Evolutionary conservation across 2,329 filamentous ascomycete species (phyloP).

Genomic region (Pyricularia sp.): DNA sequence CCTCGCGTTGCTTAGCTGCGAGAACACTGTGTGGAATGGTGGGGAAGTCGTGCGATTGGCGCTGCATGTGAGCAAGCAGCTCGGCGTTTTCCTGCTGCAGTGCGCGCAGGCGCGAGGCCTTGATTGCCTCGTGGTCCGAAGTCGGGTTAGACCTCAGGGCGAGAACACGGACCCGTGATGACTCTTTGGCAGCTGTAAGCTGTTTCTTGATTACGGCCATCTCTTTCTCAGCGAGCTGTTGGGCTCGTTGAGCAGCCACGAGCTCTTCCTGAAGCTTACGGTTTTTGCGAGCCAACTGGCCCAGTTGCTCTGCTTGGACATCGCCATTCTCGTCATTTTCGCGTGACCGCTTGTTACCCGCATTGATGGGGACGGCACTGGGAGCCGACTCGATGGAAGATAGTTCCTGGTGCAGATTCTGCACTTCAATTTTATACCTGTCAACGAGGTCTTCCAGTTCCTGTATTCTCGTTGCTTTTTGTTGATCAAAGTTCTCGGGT

Average conservation of each 20-base stretch:
- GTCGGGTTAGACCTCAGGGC: constrained; percentile 90
- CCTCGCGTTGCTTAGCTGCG: constrained; percentile 63
- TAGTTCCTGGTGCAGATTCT: constrained; percentile 66
- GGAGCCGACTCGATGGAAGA: constrained; percentile 46
- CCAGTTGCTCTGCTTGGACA: constrained; percentile 60
- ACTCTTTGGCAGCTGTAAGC: constrained; percentile 54
- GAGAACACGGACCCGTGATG: constrained; percentile 71
- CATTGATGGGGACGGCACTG: constrained; percentile 23
- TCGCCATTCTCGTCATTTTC: constrained; percentile 47
- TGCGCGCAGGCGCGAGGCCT: constrained; percentile 66
- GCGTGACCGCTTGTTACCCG: constrained; percentile 55
- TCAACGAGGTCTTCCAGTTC: constrained; percentile 83
- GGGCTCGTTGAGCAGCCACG: constrained; percentile 57
- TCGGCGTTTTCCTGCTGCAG: constrained; percentile 79
- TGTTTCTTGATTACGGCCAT: constrained; percentile 65
- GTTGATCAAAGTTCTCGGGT: constrained; percentile 66
- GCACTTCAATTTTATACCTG: constrained; percentile 73
- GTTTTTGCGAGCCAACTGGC: constrained; percentile 79
- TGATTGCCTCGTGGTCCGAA: constrained; percentile 73
- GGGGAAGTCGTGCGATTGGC: constrained; percentile 33
- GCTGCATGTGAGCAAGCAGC: constrained; percentile 61
- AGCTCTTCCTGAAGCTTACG: constrained; percentile 75
- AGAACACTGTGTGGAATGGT: constrained; percentile 71
- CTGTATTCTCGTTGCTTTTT: constrained; percentile 63
- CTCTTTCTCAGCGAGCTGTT: constrained; percentile 65